Base-by-base conservation (phyloP, 768 basidiomycete species). In the Boletus rubropictus region DNA sequence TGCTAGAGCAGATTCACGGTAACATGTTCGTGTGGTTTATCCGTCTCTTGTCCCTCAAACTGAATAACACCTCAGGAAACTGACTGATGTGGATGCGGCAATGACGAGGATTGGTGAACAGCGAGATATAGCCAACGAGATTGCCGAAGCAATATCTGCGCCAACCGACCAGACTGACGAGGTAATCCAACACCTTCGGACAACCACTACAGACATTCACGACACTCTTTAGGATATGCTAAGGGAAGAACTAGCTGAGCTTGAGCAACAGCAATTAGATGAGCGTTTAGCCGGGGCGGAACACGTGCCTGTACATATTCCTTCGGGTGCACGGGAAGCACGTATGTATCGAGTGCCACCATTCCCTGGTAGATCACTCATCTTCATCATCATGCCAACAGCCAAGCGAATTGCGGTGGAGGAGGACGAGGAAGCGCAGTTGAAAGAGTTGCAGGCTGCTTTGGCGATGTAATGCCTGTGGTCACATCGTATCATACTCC, bases 71-170 rank as follows among this genome's bases (percentile, higher is more conserved):
- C 51, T 24, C 60, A 96, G 89, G 67, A 82, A 79, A 44, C 78
- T 94, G 55, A 83, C 86, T 56, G 89, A 89, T 67, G 94, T 98
- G 48, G 96, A 97, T 58, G 70, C 78, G 24, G 89, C 86, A 21
- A 97, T 99, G 89, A 75, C 82, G 49, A 72, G 76, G 42, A 87
- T 98, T 56, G 78, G 83, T 39, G 93, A 95, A 58, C 93, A 97
- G 69, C 83, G 89, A 63, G 89, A 91, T 43, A 74, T 95, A 53
- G 91, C 93, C 44, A 85, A 86, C 61, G 96, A 99, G 73, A 88
- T 98, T 53, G 85, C 86, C 44, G 86, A 89, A 11, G 80, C 86
- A 43, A 89, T 98, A 59, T 86, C 90, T 37, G 81, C 79, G 59
- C 86, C 88, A 21, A 58, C 74, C 25, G 73, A 40, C 79, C 78